Percentiles rank a stretch among this genome's conserved stretches.
These are phyloP conservation scores for Fraxinus greggii DNA, from an alignment of 305 asterid species.

Conservation along the genomic window DNA sequence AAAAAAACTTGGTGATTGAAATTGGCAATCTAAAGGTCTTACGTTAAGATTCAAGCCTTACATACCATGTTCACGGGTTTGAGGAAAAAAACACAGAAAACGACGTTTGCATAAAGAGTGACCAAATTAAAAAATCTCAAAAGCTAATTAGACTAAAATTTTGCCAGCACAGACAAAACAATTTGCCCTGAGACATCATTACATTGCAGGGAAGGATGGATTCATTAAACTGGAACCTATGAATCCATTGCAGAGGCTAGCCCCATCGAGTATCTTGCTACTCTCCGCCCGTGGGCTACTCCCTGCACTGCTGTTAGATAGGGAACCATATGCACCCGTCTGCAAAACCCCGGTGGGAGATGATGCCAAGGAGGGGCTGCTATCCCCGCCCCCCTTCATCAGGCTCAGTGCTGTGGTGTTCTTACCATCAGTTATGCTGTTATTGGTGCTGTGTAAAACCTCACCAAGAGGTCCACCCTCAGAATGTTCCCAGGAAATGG, in stretches of 20 bases:
- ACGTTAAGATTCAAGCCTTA: background rate
- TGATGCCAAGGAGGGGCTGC: constrained; percentile 47
- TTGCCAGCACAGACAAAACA: constrained; percentile 6
- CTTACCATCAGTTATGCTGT: constrained; percentile 34
- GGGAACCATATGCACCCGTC: constrained; percentile 58
- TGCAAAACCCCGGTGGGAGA: constrained; percentile 94
- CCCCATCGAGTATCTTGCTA: constrained; percentile 39
- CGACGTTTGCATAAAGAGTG: constrained; percentile 11
- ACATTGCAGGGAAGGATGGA: constrained; percentile 48
- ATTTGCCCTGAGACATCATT: background rate
- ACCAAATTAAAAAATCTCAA: constrained; percentile 28
- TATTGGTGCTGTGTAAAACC: constrained; percentile 56
- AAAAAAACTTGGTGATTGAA: constrained; percentile 14
- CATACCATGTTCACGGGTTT: background rate
- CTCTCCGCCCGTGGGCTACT: constrained; percentile 77
- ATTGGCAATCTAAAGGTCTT: constrained; percentile 1
- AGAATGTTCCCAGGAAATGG: constrained; percentile 73
- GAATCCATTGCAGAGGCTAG: constrained; percentile 33
- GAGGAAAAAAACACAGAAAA: background rate
- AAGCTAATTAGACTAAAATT: background rate
- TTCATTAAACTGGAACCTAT: constrained; percentile 38
- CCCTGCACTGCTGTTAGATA: constrained; percentile 76
- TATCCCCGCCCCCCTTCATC: constrained; percentile 63
- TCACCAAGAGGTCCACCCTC: constrained; percentile 95
- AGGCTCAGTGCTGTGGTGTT: constrained; percentile 51